Evolutionary conservation across 257 asterid genomes (phyloP), one percentile per base, ranked within the genome.

Genomic region (Haberlea rhodopensis): DNA sequence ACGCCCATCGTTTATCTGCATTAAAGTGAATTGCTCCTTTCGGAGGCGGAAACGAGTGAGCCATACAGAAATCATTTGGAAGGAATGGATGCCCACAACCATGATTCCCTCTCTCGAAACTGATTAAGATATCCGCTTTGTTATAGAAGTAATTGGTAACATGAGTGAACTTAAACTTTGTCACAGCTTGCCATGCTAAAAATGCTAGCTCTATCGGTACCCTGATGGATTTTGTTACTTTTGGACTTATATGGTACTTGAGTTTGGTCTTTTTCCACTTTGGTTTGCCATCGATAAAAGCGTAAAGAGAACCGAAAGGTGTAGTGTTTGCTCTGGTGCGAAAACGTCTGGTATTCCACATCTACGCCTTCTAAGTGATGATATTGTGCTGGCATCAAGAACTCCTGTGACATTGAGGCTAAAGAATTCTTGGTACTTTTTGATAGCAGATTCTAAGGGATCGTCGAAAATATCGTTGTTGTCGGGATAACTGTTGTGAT

Each of bases 1-100:
- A 51, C 8, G 72, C 18, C 73, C 72, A 66, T 2, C 8, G 26
- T 21, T 18, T 22, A 3, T 53, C 20, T 16, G 5, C 57, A 2
- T 72, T 51, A 9, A 72, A 72, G 53, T 66, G 72, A 18, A 66
- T 20, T 40, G 49, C 9, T 10, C 64, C 72, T 20, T 72, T 57
- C 0, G 63, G 58, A 4, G 57, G 67, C 1, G 62, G 25, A n/a
- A 72, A 46, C 5, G 34, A 13, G 26, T 65, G 72, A 40, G 51
- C 63, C 20, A 65, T 6, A 0, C 8, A 8, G 1, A 16, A 24
- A 3, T 21, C 37, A 1, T 0, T 3, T 6, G 11, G 23, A 1
- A 20, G 10, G 3, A 71, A 71, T 4, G 76, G 76, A 18, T 0
- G 0, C 0, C 24, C 43, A 7, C 67, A 58, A 8, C 69, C 64